A percentile compares a stretch with the other conserved stretches of the same genome.
These are phyloP conservation scores for Quambalaria eucalypti DNA, from an alignment of 1,284 basidiomycete genomes.

Conservation along the genomic window DNA sequence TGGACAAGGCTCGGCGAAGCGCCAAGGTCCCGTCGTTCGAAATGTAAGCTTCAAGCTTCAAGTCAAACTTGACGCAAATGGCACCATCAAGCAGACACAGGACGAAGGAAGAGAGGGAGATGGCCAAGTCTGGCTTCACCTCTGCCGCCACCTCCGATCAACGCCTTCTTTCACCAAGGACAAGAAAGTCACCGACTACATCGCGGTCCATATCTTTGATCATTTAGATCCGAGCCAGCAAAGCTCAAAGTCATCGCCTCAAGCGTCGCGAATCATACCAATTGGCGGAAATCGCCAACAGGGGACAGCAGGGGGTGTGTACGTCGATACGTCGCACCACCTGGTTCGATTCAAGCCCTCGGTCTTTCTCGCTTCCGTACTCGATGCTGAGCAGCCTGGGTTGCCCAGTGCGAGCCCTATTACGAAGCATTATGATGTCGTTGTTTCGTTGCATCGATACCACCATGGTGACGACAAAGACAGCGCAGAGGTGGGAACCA, in stretches of 20 bases:
- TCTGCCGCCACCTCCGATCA: neutral
- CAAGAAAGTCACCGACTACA: too few relatives aligned
- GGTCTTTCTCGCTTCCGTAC: constrained; percentile 1
- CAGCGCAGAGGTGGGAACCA: neutral
- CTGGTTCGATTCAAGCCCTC: constrained; percentile 1
- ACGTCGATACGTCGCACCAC: neutral
- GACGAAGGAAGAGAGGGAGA: neutral
- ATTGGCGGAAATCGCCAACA: too few relatives aligned
- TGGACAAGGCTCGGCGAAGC: neutral
- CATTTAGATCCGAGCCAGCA: neutral
- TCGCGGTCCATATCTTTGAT: neutral
- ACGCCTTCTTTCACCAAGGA: too few relatives aligned
- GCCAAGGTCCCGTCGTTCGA: neutral
- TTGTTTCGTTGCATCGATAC: neutral
- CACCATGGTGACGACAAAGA: neutral
- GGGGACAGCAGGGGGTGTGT: neutral
- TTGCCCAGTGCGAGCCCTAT: neutral
- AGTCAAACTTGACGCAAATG: neutral
- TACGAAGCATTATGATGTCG: neutral
- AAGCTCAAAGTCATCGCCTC: neutral
- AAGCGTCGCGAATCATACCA: neutral
- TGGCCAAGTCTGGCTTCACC: neutral
- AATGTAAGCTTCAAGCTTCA: neutral
- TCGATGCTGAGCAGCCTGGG: neutral
- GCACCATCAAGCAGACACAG: neutral